phyloP scores from a whole-genome alignment of 2,329 filamentous ascomycete genomes.

The Fusarium irregulare region DNA sequence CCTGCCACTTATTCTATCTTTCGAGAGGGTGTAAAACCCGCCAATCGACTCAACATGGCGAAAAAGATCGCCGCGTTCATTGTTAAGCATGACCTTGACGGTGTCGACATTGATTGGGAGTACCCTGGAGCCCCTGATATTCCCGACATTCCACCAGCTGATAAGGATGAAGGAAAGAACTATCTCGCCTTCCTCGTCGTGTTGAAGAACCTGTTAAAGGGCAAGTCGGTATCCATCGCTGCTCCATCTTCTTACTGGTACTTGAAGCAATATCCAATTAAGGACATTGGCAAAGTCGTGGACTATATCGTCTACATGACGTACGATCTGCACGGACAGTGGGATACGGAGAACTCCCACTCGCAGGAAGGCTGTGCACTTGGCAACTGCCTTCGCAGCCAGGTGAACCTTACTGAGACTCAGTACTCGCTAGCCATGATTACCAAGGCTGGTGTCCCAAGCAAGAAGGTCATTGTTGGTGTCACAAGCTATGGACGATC shows the following conservation, averaged over 20 bases:
- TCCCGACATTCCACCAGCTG: conserved; percentile 20
- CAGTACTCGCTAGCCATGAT: neutral
- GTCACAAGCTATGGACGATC: neutral
- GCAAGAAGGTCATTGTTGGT: neutral
- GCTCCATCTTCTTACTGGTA: conserved; percentile 30
- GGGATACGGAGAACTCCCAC: neutral
- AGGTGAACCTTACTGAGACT: conserved; percentile 9
- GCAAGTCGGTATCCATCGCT: conserved; percentile 27
- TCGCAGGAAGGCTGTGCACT: neutral
- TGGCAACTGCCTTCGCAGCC: conserved; percentile 6
- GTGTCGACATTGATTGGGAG: conserved; percentile 58
- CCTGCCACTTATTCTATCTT: conserved; percentile 5
- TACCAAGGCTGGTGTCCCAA: neutral
- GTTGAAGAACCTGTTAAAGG: conserved; percentile 2
- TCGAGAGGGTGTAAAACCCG: conserved; percentile 8
- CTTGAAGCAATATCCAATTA: conserved; percentile 24
- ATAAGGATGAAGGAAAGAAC: conserved; percentile 14
- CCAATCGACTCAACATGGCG: conserved; percentile 51
- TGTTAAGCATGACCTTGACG: conserved; percentile 49
- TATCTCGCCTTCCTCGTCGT: conserved; percentile 12
- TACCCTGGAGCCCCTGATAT: conserved; percentile 48
- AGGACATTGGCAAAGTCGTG: conserved; percentile 6
- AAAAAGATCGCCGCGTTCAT: conserved; percentile 53
- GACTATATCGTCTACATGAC: conserved; percentile 20
- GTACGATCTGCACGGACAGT: conserved; percentile 13